phyloP scores from a whole-genome alignment of 306 rosid genomes.

The Cicer judaicum region DNA sequence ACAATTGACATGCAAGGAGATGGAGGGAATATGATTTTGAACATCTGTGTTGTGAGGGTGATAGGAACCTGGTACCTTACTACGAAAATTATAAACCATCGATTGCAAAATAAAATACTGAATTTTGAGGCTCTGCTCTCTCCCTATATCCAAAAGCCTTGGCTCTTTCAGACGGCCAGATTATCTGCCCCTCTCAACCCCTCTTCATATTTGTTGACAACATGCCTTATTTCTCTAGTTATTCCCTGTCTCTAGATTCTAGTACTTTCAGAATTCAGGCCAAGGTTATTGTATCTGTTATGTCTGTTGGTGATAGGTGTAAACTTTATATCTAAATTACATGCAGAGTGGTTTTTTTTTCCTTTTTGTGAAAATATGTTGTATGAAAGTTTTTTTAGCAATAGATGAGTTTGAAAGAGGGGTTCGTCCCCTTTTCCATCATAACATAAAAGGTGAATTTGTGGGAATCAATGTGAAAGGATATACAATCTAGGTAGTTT shows the following conservation, averaged over 20 bases:
- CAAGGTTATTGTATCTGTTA: conserved; percentile 9
- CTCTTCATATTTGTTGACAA: not conserved
- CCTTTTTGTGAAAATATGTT: conserved; percentile 4
- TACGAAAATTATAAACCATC: not conserved
- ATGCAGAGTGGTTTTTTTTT: not conserved
- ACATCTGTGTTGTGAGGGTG: conserved; percentile 16
- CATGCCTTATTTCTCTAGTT: not conserved
- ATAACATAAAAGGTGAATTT: too few relatives aligned
- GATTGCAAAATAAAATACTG: not conserved
- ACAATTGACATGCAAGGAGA: conserved; percentile 6
- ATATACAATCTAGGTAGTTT: not conserved
- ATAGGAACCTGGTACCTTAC: not conserved
- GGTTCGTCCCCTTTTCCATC: too few relatives aligned
- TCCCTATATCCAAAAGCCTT: not conserved
- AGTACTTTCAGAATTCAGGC: conserved; percentile 22
- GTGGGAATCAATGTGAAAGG: conserved; percentile 5
- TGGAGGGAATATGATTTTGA: conserved; percentile 24
- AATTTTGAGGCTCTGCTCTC: not conserved
- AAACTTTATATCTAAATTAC: not conserved
- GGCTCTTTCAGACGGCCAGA: not conserved
- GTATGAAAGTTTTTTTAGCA: not conserved
- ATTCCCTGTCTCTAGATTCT: conserved; percentile 17
- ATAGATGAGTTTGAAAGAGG: not conserved
- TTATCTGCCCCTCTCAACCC: conserved; percentile 1
- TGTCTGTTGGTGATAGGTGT: not conserved